Base-by-base conservation (phyloP, 1,284 basidiomycete genomes). In the Phlebopus sp. region DNA sequence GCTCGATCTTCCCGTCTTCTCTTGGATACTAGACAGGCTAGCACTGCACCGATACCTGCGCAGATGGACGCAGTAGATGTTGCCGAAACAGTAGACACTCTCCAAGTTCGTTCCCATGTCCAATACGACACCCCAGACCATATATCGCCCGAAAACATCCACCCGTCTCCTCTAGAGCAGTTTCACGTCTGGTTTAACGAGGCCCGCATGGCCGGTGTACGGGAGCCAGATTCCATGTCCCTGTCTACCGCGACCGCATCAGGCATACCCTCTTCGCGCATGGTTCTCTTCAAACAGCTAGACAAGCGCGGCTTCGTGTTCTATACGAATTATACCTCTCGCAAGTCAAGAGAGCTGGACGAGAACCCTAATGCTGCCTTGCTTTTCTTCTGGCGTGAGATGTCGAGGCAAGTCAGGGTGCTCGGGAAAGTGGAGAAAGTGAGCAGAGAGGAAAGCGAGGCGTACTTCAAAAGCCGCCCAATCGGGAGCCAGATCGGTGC, bases 251-350 rank as follows among this genome's bases (percentile, higher is more conserved):
- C 82, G n/a, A 81, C 85, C 0, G 59, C 79, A 8, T 54, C 67
- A 0, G 89, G 87, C 37, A 78, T 92, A 51, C 96, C 96, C 14
- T 93, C 91, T 10, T 82, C 89, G 3, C 85, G 95, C 53, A 79
- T 92, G 62, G 95, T 98, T 42, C 83, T 98, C 54, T 84, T 98
- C 61, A 98, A 97, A 69, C 82, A 92, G 59, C 82, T 92, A 59
- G 90, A 96, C 70, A 63, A 75, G 19, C 78, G 74, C 42, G 94
- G 95, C 31, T 97, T 99, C 71, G 81, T 96, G 46, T 97, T 98
- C 72, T 99, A 82, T 77, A 96, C 94, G 31, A 99, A 99, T 73
- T 99, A 99, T 74, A 79, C 79, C 31, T 96, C 92, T 15, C 82
- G 95, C 54, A 99, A 99, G 71, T 92, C 90, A 2, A 64, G 71